phyloP scores from a whole-genome alignment of 163 green algal species.

The Scenedesmus sp. region DNA sequence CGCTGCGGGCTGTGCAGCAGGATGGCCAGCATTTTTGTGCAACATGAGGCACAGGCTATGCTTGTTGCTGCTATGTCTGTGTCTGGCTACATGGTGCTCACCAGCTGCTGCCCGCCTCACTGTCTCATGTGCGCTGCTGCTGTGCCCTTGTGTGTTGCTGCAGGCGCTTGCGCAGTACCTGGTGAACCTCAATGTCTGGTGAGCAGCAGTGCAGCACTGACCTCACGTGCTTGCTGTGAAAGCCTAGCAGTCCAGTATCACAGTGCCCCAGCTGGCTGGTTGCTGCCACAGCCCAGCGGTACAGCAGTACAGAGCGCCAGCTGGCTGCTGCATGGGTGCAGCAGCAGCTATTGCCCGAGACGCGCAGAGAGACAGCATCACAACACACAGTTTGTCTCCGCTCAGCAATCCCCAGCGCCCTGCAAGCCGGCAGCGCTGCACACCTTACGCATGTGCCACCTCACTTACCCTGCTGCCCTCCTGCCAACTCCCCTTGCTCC shows the following conservation, averaged over 20 bases:
- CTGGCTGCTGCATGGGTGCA: no score
- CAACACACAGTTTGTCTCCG: no score
- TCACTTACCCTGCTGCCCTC: neutral
- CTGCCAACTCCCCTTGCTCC: neutral
- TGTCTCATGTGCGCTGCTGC: neutral
- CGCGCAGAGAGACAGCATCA: no score
- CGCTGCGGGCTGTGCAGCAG: neutral
- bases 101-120: no score
- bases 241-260: neutral
- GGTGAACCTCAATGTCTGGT: constrained; percentile 75
- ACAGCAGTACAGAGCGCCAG: no score
- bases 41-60: neutral
- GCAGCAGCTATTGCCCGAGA: no score
- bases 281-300: no score
- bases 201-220: neutral
- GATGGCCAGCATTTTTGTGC: neutral
- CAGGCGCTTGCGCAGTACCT: constrained; percentile 67
- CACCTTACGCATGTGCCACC: neutral
- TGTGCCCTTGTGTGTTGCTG: neutral
- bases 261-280: no score
- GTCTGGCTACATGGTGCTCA: neutral
- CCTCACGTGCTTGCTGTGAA: neutral
- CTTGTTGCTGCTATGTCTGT: neutral
- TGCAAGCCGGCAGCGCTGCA: neutral
- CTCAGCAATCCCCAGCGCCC: no score